Percentiles rank a stretch among this genome's conserved stretches.
These are phyloP conservation scores for Alternaria sp. DNA, from an alignment of 2,329 filamentous ascomycete genomes.

Conservation along the genomic window DNA sequence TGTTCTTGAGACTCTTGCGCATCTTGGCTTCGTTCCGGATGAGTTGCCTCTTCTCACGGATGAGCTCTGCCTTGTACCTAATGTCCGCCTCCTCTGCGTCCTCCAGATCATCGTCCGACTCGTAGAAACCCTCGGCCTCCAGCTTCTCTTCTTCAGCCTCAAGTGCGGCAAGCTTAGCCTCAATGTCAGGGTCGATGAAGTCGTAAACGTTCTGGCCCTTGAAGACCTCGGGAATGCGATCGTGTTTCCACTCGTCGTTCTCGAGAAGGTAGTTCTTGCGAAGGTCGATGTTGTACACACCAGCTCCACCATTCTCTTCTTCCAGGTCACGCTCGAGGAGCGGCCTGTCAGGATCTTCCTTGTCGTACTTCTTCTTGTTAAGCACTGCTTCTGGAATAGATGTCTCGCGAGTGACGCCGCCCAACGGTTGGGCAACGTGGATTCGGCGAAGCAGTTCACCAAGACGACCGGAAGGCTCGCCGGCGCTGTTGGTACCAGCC, in stretches of 20 bases:
- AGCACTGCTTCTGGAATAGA: constrained; percentile 89
- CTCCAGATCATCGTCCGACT: constrained; percentile 75
- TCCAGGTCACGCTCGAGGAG: constrained; percentile 86
- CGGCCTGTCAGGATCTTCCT: constrained; percentile 82
- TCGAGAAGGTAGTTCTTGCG: constrained; percentile 86
- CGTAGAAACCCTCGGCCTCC: constrained; percentile 91
- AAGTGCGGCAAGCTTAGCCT: constrained; percentile 86
- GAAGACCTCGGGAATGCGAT: constrained; percentile 92
- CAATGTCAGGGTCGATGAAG: constrained; percentile 96
- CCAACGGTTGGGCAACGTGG: constrained; percentile 94
- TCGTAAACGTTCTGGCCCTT: constrained; percentile 98
- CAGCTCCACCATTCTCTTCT: constrained; percentile 89
- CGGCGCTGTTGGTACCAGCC: constrained; percentile 78
- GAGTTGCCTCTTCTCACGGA: constrained; percentile 90
- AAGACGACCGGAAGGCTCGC: constrained; percentile 79
- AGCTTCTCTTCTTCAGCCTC: constrained; percentile 96
- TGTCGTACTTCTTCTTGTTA: constrained; percentile 86
- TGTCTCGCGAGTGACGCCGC: constrained; percentile 77
- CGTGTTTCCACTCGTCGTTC: constrained; percentile 92
- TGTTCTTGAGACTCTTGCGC: constrained; percentile 97
- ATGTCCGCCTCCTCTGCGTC: constrained; percentile 90
- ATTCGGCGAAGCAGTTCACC: constrained; percentile 93
- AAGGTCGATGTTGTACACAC: constrained; percentile 94
- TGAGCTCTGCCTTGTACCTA: constrained; percentile 89
- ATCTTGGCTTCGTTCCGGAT: constrained; percentile 95